Evolutionary conservation across 768 basidiomycete species (phyloP).

Genomic region (Pholiota molesta): DNA sequence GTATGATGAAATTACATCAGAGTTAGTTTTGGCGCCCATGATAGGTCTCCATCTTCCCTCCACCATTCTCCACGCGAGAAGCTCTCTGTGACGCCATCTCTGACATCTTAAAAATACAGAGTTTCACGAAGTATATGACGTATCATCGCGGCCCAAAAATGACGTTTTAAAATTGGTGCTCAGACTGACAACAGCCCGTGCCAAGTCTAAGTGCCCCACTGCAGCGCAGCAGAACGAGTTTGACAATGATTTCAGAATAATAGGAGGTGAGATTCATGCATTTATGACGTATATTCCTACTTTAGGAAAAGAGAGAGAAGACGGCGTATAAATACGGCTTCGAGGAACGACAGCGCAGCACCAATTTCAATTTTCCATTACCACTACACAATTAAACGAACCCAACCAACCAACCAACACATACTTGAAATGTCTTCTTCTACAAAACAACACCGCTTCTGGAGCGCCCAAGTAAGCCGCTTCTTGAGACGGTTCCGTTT

Average conservation of each 20-base stretch:
- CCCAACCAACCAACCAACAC: background rate
- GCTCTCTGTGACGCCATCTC: too few species aligned
- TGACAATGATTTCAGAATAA: background rate
- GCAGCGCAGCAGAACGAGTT: background rate
- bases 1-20: background rate
- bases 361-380: background rate
- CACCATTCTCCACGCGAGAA: too few species aligned
- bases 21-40: background rate
- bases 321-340: background rate
- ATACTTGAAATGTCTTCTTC: constrained; percentile 8
- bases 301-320: background rate
- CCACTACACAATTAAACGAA: background rate
- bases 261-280: background rate
- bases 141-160: too few species aligned
- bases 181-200: too few species aligned
- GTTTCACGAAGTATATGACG: too few species aligned
- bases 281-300: background rate
- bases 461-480: constrained; percentile 33
- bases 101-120: too few species aligned
- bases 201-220: too few species aligned
- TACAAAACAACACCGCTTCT: constrained; percentile 30
- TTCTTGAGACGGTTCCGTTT: background rate
- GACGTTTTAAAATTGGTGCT: too few species aligned
- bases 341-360: background rate
- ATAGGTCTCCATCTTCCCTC: background rate